Base-by-base conservation (phyloP, 148 eudicot genomes). In the Camellia lanceoleosa region DNA sequence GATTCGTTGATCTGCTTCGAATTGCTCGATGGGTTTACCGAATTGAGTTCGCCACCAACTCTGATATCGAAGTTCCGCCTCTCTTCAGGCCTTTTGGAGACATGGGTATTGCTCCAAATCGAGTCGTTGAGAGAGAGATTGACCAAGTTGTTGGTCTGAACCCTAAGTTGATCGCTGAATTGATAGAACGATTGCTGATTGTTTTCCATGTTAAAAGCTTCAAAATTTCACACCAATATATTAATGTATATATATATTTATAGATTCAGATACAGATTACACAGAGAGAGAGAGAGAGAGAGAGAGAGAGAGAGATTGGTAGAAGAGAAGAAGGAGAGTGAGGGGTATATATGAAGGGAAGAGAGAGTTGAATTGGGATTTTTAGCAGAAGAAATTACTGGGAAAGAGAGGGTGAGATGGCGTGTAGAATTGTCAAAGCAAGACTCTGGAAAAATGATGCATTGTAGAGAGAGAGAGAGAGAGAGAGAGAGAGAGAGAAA, bases 161-260 rank as follows among this genome's bases (percentile, higher is more conserved):
- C 81, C 61, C 99, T 92, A 23, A 96, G 98, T 55, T 94, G 89
- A 66, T 96, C 99, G 49, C 98, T 92, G 89, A 96, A 96, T 74
- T 96, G 95, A 88, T 88, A 90, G 84, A 96, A 96, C 0, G 98
- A 90, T 16, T 92, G 93, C 47, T 92, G 88, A 69, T 89, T 93
- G 89, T 72, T 84, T 85, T 89, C 91, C 93, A 89, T 90, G 8
- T 74, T 9, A 2, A 11, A 55, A 16, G 19, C 12, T 2, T 5
- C 9, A 46, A 79, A 46, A 68, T 74, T 47, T 59, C 52, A 42
- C 15, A 75, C 23, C 12, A 12, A 30, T 30, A 30, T 47, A 10
- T 67, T 1, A 38, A 52, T 71, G n/a, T 23, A 51, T 44, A 44
- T 18, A 8, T 56, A 52, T 73, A 52, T 7, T 14, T 5, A 72